Percentiles rank a stretch among this genome's conserved stretches.
Conservation (phyloP, 257 asterid species). For the Eustoma russellianum region DNA sequence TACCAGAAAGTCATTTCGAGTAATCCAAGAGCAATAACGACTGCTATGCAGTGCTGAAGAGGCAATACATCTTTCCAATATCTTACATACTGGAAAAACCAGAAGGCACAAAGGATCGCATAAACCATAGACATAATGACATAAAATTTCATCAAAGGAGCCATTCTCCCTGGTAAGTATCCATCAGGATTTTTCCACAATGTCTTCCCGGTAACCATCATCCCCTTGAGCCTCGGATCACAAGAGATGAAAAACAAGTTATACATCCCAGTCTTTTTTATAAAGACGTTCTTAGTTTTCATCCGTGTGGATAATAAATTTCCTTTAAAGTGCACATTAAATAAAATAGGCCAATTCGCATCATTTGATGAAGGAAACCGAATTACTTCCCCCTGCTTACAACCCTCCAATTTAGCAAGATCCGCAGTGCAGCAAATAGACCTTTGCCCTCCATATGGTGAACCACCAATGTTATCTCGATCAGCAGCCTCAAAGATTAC, state of each 20-base stretch:
- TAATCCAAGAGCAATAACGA: conserved; percentile 84
- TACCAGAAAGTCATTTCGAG: conserved; percentile 93
- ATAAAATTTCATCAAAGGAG: conserved; percentile 85
- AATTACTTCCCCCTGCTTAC: conserved; percentile 87
- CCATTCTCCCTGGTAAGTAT: conserved; percentile 95
- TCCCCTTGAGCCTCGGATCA: conserved; percentile 78
- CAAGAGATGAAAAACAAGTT: conserved; percentile 91
- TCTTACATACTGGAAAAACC: conserved; percentile 83
- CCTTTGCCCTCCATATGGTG: conserved; percentile 97
- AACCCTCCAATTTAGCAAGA: conserved; percentile 93
- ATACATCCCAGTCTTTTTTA: conserved; percentile 84
- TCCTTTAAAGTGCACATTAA: conserved; percentile 60
- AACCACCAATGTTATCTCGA: conserved; percentile 92
- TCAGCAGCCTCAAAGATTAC: conserved; percentile 83
- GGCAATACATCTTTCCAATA: conserved; percentile 77
- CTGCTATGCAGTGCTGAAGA: conserved; percentile 86
- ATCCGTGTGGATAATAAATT: conserved; percentile 46
- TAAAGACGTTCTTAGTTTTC: conserved; percentile 60
- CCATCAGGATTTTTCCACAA: conserved; percentile 94
- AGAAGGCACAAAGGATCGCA: conserved; percentile 54
- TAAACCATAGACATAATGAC: conserved; percentile 64
- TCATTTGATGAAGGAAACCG: conserved; percentile 53
- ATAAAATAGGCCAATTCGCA: conserved; percentile 65
- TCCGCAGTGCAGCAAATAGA: conserved; percentile 94
- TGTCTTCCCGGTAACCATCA: conserved; percentile 77